Percentiles rank a stretch among this genome's conserved stretches.
Evolutionary conservation across 495 filamentous ascomycete species (phyloP).

Genomic region (Penicillium paradoxum): DNA sequence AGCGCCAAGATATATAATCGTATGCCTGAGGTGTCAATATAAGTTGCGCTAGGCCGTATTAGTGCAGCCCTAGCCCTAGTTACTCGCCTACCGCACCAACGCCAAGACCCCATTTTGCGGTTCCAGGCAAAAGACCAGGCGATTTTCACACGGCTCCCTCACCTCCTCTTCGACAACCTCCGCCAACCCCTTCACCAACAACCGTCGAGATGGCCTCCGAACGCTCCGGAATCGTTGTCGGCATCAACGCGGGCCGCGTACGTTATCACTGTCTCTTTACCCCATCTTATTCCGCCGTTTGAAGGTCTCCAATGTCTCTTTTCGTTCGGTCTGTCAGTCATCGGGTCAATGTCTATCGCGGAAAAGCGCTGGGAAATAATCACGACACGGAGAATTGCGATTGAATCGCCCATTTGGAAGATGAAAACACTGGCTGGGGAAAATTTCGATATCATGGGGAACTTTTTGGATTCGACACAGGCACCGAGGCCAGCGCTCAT

Average conservation of each 20-base stretch:
- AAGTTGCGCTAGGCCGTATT: slow-evolving; percentile 11
- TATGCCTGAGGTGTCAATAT: slow-evolving; percentile 3
- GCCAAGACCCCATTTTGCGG: slow-evolving; percentile 35
- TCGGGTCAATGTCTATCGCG: slow-evolving; percentile 15
- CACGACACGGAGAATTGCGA: not conserved
- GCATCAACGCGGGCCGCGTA: slow-evolving; percentile 90
- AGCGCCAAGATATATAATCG: not conserved
- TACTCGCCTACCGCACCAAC: slow-evolving; percentile 33
- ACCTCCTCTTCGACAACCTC: slow-evolving; percentile 41
- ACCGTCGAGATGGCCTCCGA: slow-evolving; percentile 56
- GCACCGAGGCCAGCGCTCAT: slow-evolving; percentile 9
- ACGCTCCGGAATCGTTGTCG: slow-evolving; percentile 71
- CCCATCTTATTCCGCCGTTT: slow-evolving; percentile 3
- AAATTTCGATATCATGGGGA: slow-evolving; percentile 1
- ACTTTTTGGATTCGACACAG: not conserved
- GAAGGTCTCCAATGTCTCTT: slow-evolving; percentile 12
- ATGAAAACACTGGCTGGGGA: not conserved
- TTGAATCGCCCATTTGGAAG: not conserved
- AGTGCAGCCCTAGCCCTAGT: slow-evolving; percentile 26
- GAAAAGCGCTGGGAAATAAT: slow-evolving; percentile 1
- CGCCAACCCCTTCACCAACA: slow-evolving; percentile 42
- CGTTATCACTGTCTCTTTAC: slow-evolving; percentile 31
- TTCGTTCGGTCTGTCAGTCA: slow-evolving; percentile 14
- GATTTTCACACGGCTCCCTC: slow-evolving; percentile 35
- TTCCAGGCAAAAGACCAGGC: slow-evolving; percentile 30